phyloP scores from a whole-genome alignment of 108 stramenopile species.

The Conticribra weissflogii region DNA sequence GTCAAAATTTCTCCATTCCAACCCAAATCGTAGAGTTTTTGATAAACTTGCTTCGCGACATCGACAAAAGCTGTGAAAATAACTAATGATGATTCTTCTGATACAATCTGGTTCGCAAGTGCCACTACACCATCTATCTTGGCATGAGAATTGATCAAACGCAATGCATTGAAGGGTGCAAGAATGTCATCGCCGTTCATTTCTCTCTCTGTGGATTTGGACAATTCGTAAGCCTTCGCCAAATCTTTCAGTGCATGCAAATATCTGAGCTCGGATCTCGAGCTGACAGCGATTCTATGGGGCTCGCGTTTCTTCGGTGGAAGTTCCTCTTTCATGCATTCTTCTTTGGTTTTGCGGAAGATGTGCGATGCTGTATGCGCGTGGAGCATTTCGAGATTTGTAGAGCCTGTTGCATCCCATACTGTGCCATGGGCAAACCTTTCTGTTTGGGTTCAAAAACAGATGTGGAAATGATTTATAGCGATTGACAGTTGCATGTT shows the following conservation, averaged over 20 bases:
- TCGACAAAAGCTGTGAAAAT: constrained; percentile 68
- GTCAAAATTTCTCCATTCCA: constrained; percentile 75
- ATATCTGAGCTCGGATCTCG: constrained; percentile 58
- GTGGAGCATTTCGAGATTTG: constrained; percentile 48
- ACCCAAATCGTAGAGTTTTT: constrained; percentile 55
- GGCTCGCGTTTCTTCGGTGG: constrained; percentile 68
- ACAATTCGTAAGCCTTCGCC: constrained; percentile 37
- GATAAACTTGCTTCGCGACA: constrained; percentile 65
- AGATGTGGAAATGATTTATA: no score
- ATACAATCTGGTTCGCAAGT: constrained; percentile 58
- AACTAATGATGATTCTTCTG: constrained; percentile 71
- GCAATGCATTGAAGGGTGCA: constrained; percentile 53
- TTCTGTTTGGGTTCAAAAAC: background rate
- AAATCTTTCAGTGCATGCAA: constrained; percentile 64
- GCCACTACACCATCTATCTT: constrained; percentile 70
- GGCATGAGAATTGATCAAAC: constrained; percentile 55
- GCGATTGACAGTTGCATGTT: background rate
- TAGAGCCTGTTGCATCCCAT: constrained; percentile 61
- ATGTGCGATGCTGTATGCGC: constrained; percentile 65
- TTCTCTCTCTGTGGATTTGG: constrained; percentile 23
- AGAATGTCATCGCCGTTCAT: constrained; percentile 61
- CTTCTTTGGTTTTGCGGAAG: constrained; percentile 85
- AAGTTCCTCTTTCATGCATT: constrained; percentile 66
- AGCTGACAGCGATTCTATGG: constrained; percentile 62
- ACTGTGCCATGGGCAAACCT: constrained; percentile 47